Percentiles rank a stretch among this genome's conserved stretches.
Evolutionary conservation across 441 rosid genomes (phyloP).

Genomic region (Sinapis alba): DNA sequence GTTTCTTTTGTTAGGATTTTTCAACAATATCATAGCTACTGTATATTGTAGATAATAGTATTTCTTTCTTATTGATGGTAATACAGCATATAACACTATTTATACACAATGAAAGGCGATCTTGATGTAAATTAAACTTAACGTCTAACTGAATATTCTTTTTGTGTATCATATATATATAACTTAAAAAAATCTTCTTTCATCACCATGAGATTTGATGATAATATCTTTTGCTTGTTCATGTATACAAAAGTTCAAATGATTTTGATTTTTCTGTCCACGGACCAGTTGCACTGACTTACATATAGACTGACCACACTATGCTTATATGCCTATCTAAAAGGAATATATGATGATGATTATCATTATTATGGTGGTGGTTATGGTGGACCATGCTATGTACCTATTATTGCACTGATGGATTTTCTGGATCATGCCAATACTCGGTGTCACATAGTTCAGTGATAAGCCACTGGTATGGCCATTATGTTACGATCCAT

Average conservation of each 20-base stretch:
- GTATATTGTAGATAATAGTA: not conserved
- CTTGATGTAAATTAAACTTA: not conserved
- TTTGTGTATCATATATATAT: not conserved
- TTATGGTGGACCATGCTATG: constrained; percentile 37
- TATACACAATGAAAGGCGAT: not conserved
- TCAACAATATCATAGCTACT: constrained; percentile 10
- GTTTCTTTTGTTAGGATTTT: not conserved
- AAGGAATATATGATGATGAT: constrained; percentile 34
- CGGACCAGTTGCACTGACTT: constrained; percentile 16
- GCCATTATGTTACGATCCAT: constrained; percentile 15
- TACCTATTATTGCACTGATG: constrained; percentile 26
- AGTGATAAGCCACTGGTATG: constrained; percentile 28
- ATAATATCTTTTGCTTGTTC: constrained; percentile 34
- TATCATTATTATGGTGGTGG: constrained; percentile 26
- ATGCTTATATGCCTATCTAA: constrained; percentile 7
- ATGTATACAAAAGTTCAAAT: constrained; percentile 27
- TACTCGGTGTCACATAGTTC: constrained; percentile 18
- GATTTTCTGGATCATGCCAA: not conserved
- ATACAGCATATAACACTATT: not conserved
- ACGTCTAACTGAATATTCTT: not conserved
- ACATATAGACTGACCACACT: constrained; percentile 7
- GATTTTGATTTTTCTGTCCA: constrained; percentile 19
- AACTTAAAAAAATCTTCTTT: not conserved
- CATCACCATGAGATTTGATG: constrained; percentile 25
- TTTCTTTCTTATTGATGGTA: not conserved